Conservation (phyloP, 1,139 yeast genomes). For the Suhomyces terraborum region DNA sequence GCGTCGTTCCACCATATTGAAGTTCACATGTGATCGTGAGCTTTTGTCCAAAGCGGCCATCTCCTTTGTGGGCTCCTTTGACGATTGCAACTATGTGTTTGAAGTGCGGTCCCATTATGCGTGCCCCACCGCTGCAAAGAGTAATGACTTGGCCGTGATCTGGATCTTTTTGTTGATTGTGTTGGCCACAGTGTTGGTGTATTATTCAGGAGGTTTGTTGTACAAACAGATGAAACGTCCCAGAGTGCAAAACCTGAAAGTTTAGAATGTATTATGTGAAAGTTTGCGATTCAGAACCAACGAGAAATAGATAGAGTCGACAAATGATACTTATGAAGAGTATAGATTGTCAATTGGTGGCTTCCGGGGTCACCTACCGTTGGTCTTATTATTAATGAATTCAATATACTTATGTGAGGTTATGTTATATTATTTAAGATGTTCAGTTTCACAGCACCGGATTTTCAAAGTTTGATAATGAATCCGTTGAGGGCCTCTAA, state of each 20-base stretch:
- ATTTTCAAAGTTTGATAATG: too few relatives aligned
- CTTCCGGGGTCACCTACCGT: too few relatives aligned
- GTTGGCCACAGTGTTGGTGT: conserved; percentile 55
- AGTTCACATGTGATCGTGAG: conserved; percentile 81
- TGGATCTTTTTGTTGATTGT: conserved; percentile 61
- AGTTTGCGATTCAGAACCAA: too few relatives aligned
- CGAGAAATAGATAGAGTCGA: background rate
- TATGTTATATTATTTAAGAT: too few relatives aligned
- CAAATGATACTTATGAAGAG: background rate
- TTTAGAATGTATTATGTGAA: too few relatives aligned
- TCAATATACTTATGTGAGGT: too few relatives aligned
- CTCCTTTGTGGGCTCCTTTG: conserved; percentile 67
- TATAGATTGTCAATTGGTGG: too few relatives aligned
- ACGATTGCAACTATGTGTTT: conserved; percentile 81
- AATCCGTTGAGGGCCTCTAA: too few relatives aligned
- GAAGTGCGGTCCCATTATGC: conserved; percentile 87
- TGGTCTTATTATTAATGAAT: too few relatives aligned
- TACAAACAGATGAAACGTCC: conserved; percentile 32
- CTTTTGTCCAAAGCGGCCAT: conserved; percentile 66
- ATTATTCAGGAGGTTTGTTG: conserved; percentile 55
- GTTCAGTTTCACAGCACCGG: too few relatives aligned
- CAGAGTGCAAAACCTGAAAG: conserved; percentile 9
- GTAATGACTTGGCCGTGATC: conserved; percentile 56
- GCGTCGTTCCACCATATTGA: conserved; percentile 64
- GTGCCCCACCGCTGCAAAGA: conserved; percentile 75